phyloP scores from a whole-genome alignment of 192 early-diverging fungal species.

The Allomyces arbusculus region DNA sequence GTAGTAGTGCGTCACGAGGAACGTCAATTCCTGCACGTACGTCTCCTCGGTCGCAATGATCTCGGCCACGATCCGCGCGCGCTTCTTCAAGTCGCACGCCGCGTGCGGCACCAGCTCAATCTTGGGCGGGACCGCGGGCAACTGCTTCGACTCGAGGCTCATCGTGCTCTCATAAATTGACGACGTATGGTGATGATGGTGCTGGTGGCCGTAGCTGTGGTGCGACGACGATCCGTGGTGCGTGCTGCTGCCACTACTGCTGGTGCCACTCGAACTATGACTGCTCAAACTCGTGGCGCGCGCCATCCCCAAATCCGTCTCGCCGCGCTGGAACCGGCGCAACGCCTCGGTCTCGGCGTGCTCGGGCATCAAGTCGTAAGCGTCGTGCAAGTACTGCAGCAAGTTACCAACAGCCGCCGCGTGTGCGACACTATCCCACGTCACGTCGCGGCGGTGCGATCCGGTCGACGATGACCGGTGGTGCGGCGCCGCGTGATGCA shows the following conservation, averaged over 20 bases:
- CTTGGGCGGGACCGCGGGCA: slow-evolving; percentile 3
- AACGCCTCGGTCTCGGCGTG: slow-evolving; percentile 18
- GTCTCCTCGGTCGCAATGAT: slow-evolving; percentile 66
- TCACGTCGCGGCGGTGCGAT: no score
- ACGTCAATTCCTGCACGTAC: slow-evolving; percentile 62
- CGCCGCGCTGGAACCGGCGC: slow-evolving; percentile 14
- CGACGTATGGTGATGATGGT: slow-evolving; percentile 11
- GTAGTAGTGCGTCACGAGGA: slow-evolving; percentile 33
- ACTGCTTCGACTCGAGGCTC: slow-evolving; percentile 11
- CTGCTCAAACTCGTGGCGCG: slow-evolving; percentile 1
- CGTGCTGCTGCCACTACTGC: not conserved
- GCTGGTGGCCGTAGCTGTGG: slow-evolving; percentile 14
- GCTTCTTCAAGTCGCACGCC: slow-evolving; percentile 15
- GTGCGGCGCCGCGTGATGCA: no score
- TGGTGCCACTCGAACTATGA: not conserved
- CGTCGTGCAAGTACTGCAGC: slow-evolving; percentile 30
- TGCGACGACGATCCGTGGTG: slow-evolving; percentile 1
- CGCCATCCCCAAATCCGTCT: slow-evolving; percentile 7
- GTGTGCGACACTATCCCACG: no score
- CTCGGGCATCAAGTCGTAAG: slow-evolving; percentile 31
- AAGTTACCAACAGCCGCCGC: slow-evolving; percentile 5
- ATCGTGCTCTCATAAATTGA: slow-evolving; percentile 5
- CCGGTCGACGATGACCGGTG: no score
- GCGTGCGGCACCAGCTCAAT: no score
- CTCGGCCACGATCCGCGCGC: slow-evolving; percentile 51